Evolutionary conservation across 352 stramenopile species (phyloP), one percentile per base, ranked within the genome.

Genomic region (Globisporangium orthogonon): DNA sequence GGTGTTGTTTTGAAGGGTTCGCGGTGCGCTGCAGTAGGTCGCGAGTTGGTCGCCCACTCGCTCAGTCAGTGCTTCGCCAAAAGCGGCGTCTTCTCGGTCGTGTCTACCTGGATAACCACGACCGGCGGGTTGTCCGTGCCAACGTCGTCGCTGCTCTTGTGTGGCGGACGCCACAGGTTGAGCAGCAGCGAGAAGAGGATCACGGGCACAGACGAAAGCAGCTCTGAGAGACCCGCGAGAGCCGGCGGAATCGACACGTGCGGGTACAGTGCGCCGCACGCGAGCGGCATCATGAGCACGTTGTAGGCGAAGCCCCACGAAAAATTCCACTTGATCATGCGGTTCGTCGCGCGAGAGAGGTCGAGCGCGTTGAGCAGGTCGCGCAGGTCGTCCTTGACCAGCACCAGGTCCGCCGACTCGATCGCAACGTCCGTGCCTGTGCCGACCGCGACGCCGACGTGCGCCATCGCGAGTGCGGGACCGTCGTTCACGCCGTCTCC

Each of bases 281-380:
- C 80, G 41, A 92, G 53, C 30, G 83, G 78, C 76, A 92, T 87
- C 69, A 87, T 81, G 31, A 88, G 48, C 11, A 83, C 28, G 48
- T 92, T 89, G 69, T 92, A 91, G 50, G 83, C 62, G 60, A 87
- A 77, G 6, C 66, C 80, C 80, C 80, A 92, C 31, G 74, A 67
- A 55, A 92, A 87, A 49, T 92, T 92, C 62, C 73, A 76, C 49
- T 74, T 78, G 66, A 92, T 91, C 45, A 83, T 70, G n/a, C 60
- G 65, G 60, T 86, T 90, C 31, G 75, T 88, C 2, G 73, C 66
- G 14, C 59, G 60, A 37, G 82, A 89, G 50, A 92, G 65, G 40
- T 82, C 70, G 23, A 78, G 60, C 4, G 78, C 80, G 30, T 87
- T 87, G 5, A 90, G 65, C 9, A 92, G 49, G 56, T 89, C 82